A percentile compares a stretch with the other conserved stretches of the same genome.
phyloP scores from a whole-genome alignment of 1,139 yeast species.

The Pichia sp. region DNA sequence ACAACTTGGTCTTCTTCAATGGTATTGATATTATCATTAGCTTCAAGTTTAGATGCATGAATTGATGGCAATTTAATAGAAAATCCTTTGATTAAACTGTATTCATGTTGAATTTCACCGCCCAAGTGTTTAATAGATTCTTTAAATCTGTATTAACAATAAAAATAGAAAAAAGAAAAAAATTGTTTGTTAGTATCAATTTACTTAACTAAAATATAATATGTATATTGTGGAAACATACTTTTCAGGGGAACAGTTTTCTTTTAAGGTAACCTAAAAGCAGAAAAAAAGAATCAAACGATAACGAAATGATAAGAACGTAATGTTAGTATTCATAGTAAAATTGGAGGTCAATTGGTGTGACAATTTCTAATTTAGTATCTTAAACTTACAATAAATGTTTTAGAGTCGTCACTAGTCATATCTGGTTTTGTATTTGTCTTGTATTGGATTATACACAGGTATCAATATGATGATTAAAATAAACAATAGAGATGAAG shows the following conservation, averaged over 20 bases:
- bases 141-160: constrained; percentile 23
- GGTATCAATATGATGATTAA: no score
- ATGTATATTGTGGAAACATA: background rate
- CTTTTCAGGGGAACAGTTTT: constrained; percentile 15
- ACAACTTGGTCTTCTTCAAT: constrained; percentile 62
- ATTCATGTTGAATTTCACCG: constrained; percentile 60
- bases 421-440: background rate
- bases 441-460: no score
- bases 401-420: constrained; percentile 10
- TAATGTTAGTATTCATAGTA: constrained; percentile 8
- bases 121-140: constrained; percentile 38
- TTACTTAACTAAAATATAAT: background rate
- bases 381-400: constrained; percentile 10
- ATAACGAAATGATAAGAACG: constrained; percentile 2
- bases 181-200: constrained; percentile 2
- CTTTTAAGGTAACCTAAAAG: constrained; percentile 15
- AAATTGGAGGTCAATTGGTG: no score
- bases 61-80: constrained; percentile 47
- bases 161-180: background rate
- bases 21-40: constrained; percentile 42
- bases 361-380: no score
- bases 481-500: no score
- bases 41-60: constrained; percentile 38
- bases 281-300: background rate
- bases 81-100: constrained; percentile 63